Evolutionary conservation across 2,329 filamentous ascomycete species (phyloP).

Genomic region (Tympanopsis confertula): DNA sequence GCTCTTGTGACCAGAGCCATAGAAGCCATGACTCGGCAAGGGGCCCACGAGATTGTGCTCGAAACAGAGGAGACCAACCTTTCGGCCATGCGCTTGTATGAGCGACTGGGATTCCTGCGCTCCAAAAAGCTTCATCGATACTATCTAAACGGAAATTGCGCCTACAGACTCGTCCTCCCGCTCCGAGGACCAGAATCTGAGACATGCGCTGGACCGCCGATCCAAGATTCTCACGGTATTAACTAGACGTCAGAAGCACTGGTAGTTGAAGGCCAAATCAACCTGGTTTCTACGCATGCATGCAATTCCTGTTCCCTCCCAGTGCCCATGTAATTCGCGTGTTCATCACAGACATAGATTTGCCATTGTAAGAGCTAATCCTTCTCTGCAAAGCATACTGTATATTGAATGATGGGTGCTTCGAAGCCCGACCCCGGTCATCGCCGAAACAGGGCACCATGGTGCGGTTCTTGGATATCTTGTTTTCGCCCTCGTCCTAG

Average conservation of each 20-base stretch:
- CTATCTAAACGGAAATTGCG: conserved; percentile 91
- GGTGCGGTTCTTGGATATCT: background rate
- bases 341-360: too few species aligned
- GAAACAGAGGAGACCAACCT: conserved; percentile 92
- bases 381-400: too few species aligned
- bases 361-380: too few species aligned
- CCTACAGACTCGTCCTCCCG: conserved; percentile 76
- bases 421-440: too few species aligned
- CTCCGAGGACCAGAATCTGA: conserved; percentile 38
- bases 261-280: too few species aligned
- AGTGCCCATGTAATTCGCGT: too few species aligned
- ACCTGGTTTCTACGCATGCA: too few species aligned
- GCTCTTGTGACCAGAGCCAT: conserved; percentile 78
- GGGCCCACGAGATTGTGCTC: conserved; percentile 87
- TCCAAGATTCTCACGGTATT: background rate
- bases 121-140: conserved; percentile 91
- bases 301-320: too few species aligned
- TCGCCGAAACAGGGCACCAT: background rate
- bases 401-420: too few species aligned
- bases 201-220: background rate
- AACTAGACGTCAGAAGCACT: conserved; percentile 1
- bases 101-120: conserved; percentile 78
- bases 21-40: conserved; percentile 72
- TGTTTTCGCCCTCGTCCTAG: background rate
- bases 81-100: conserved; percentile 83